phyloP scores from a whole-genome alignment of 768 basidiomycete species.

The Leucosporidium yakuticum region DNA sequence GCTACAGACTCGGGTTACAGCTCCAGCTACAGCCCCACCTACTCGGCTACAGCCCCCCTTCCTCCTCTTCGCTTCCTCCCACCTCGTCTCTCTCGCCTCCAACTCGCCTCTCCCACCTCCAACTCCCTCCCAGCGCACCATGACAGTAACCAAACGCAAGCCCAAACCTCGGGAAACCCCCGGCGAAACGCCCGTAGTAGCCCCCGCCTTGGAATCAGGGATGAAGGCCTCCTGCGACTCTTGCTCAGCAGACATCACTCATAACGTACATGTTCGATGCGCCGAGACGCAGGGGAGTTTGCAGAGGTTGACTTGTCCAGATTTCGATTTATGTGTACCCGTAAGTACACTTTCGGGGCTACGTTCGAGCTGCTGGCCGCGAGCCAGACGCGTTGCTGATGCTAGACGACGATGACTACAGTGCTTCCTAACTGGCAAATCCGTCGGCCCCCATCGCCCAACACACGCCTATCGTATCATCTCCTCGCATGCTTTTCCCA shows the following conservation, averaged over 20 bases:
- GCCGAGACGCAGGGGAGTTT: constrained; percentile 49
- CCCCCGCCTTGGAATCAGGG: constrained; percentile 22
- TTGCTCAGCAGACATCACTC: constrained; percentile 82
- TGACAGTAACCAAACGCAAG: constrained; percentile 37
- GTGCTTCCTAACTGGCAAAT: constrained; percentile 88
- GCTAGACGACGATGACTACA: not conserved
- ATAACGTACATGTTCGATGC: constrained; percentile 94
- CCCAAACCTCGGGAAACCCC: constrained; percentile 20
- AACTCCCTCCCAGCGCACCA: not conserved
- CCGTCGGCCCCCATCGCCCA: constrained; percentile 75
- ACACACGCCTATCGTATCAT: constrained; percentile 88
- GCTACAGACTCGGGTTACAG: no score
- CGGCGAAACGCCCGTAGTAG: constrained; percentile 1
- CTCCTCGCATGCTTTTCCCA: constrained; percentile 87
- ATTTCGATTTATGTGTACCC: constrained; percentile 84
- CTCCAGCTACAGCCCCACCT: no score
- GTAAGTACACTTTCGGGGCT: not conserved
- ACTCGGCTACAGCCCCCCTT: no score
- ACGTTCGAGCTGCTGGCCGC: not conserved
- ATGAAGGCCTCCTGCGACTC: constrained; percentile 56
- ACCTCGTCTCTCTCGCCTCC: no score
- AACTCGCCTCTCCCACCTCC: no score
- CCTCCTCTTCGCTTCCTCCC: no score
- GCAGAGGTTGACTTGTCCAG: constrained; percentile 49
- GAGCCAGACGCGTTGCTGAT: not conserved